phyloP scores from a whole-genome alignment of 2,329 filamentous ascomycete species.

The Nemania sp. region DNA sequence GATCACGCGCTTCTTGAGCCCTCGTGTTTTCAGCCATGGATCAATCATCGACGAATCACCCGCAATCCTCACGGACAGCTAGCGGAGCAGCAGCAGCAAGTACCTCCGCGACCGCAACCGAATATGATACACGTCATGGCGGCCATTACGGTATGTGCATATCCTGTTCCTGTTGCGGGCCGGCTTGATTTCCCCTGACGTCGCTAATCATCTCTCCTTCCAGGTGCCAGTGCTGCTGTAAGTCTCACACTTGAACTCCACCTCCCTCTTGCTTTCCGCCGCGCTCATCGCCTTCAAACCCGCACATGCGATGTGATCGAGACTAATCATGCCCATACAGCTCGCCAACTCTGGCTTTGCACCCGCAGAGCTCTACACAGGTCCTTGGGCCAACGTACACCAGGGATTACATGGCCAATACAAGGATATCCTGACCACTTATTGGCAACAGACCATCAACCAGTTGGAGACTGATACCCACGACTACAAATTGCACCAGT shows the following conservation, averaged over 20 bases:
- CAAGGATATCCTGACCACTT: slow-evolving; percentile 96
- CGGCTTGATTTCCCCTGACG: slow-evolving; percentile 37
- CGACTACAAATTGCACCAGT: slow-evolving; percentile 97
- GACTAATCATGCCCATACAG: slow-evolving; percentile 51
- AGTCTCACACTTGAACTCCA: slow-evolving; percentile 34
- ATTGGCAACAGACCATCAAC: slow-evolving; percentile 98
- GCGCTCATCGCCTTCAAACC: slow-evolving; percentile 25
- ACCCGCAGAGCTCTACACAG: slow-evolving; percentile 91
- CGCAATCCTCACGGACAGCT: slow-evolving; percentile 51
- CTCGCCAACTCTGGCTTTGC: slow-evolving; percentile 86
- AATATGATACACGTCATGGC: slow-evolving; percentile 75
- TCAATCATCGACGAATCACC: slow-evolving; percentile 58
- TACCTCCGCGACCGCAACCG: slow-evolving; percentile 35
- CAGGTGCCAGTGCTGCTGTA: slow-evolving; percentile 55
- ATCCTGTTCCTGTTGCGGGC: slow-evolving; percentile 33
- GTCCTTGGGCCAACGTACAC: slow-evolving; percentile 95
- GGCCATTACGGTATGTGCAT: slow-evolving; percentile 73
- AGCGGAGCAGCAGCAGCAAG: slow-evolving; percentile 27
- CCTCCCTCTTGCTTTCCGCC: neutral
- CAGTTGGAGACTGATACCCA: slow-evolving; percentile 94
- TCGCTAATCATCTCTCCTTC: slow-evolving; percentile 42
- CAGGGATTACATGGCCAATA: slow-evolving; percentile 92
- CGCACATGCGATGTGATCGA: slow-evolving; percentile 13
- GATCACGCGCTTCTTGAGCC: slow-evolving; percentile 5
- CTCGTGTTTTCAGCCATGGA: slow-evolving; percentile 52